Conservation (phyloP, 441 rosid genomes). For the Breynia disticha region DNA sequence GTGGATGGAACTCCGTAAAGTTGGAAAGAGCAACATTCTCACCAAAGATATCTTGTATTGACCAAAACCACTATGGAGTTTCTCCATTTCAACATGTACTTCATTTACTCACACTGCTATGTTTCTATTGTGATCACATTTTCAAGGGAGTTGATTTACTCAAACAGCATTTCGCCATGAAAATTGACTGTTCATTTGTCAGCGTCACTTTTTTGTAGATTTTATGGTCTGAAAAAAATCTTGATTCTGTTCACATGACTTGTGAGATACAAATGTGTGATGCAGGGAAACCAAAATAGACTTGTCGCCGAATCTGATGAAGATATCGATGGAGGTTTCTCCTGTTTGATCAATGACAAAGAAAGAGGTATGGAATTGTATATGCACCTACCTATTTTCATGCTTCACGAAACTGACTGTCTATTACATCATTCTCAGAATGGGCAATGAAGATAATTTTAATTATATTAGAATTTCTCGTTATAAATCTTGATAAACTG, state of each 20-base stretch:
- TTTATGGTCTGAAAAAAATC: no score
- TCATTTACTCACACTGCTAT: constrained; percentile 2
- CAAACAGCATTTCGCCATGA: background rate
- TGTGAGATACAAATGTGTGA: constrained; percentile 11
- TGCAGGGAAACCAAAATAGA: constrained; percentile 39
- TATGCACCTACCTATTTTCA: background rate
- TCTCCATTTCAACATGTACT: constrained; percentile 25
- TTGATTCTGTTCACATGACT: background rate
- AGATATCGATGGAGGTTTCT: constrained; percentile 66
- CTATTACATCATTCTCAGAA: background rate
- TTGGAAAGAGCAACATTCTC: constrained; percentile 18
- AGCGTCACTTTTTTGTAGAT: no score
- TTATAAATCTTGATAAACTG: background rate
- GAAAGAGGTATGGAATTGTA: constrained; percentile 37
- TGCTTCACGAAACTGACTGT: background rate
- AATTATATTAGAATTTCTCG: background rate
- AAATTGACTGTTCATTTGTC: background rate
- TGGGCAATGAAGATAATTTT: background rate
- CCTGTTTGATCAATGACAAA: constrained; percentile 52
- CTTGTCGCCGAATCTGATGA: constrained; percentile 63
- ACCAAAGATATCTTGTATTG: constrained; percentile 16
- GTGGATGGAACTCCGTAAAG: constrained; percentile 59
- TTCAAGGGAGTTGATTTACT: background rate
- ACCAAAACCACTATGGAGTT: constrained; percentile 17
- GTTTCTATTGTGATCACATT: background rate